These are phyloP conservation scores for Aspergillus fructus DNA, from an alignment of 2,329 filamentous ascomycete genomes.

Conservation along the genomic window DNA sequence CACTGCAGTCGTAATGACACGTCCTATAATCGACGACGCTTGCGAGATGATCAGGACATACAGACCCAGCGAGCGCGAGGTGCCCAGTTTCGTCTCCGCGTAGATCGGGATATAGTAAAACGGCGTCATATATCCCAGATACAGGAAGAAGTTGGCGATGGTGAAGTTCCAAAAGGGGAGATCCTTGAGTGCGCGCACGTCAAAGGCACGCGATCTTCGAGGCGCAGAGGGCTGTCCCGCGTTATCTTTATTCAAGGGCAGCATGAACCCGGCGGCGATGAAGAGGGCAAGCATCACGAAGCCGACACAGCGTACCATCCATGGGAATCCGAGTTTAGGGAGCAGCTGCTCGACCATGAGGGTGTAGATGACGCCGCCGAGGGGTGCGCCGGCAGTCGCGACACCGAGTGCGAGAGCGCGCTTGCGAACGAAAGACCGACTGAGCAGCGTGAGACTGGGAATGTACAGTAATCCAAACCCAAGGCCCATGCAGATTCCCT, in stretches of 20 bases:
- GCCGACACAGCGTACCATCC: slow-evolving; percentile 57
- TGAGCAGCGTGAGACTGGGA: slow-evolving; percentile 26
- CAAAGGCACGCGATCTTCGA: slow-evolving; percentile 37
- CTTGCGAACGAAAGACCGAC: slow-evolving; percentile 54
- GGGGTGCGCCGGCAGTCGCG: slow-evolving; percentile 53
- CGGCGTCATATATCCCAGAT: slow-evolving; percentile 49
- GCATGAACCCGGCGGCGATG: not conserved
- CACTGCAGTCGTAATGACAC: slow-evolving; percentile 53
- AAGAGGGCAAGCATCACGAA: slow-evolving; percentile 59
- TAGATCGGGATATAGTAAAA: slow-evolving; percentile 44
- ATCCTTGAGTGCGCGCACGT: slow-evolving; percentile 47
- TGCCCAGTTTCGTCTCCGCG: slow-evolving; percentile 28
- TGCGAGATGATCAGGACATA: slow-evolving; percentile 64
- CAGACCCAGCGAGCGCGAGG: slow-evolving; percentile 45
- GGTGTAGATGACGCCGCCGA: slow-evolving; percentile 62
- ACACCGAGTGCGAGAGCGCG: slow-evolving; percentile 57
- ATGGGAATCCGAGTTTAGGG: slow-evolving; percentile 53
- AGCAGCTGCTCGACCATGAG: slow-evolving; percentile 61
- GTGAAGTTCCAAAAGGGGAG: slow-evolving; percentile 43
- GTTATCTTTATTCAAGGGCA: not conserved
- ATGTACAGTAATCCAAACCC: slow-evolving; percentile 42
- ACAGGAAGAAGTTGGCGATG: slow-evolving; percentile 35
- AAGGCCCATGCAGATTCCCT: slow-evolving; percentile 48
- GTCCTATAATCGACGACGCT: slow-evolving; percentile 55
- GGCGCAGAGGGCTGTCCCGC: not conserved